Evolutionary conservation across 1,284 basidiomycete species (phyloP).

Genomic region (Austroboletus novae-zelandiae): DNA sequence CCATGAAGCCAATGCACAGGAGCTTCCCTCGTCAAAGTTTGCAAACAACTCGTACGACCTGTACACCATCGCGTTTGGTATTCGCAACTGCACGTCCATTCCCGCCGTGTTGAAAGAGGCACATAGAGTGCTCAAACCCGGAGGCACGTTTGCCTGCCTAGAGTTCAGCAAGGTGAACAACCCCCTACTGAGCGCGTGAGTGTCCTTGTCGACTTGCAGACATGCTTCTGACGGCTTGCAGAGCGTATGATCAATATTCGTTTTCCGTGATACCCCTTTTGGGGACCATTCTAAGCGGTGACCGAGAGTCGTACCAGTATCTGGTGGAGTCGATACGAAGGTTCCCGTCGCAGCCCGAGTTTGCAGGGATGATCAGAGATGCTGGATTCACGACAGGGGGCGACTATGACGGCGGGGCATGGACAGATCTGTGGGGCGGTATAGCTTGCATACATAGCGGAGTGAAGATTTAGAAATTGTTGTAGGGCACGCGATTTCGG

Average conservation of each 20-base stretch:
- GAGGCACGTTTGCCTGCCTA: conserved; percentile 93
- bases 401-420: conserved; percentile 83
- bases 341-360: conserved; percentile 90
- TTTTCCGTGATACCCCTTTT: conserved; percentile 95
- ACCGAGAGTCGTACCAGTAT: conserved; percentile 96
- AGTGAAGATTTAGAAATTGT: conserved; percentile 61
- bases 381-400: conserved; percentile 82
- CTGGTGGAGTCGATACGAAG: conserved; percentile 96
- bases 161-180: conserved; percentile 97
- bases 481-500: conserved; percentile 6
- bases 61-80: conserved; percentile 99
- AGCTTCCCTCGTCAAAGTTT: conserved; percentile 65
- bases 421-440: conserved; percentile 84
- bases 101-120: conserved; percentile 89
- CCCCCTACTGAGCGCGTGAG: conserved; percentile 83
- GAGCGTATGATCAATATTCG: conserved; percentile 93
- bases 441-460: conserved; percentile 85
- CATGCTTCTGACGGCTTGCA: conserved; percentile 34
- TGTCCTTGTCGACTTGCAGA: conserved; percentile 14
- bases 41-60: conserved; percentile 85
- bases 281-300: conserved; percentile 94
- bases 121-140: conserved; percentile 93
- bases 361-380: conserved; percentile 86
- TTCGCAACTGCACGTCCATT: conserved; percentile 95
- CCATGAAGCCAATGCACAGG: conserved; percentile 92